These are phyloP conservation scores for Zygosaccharomyces sapae DNA, from an alignment of 1,139 yeast genomes.

Conservation along the genomic window DNA sequence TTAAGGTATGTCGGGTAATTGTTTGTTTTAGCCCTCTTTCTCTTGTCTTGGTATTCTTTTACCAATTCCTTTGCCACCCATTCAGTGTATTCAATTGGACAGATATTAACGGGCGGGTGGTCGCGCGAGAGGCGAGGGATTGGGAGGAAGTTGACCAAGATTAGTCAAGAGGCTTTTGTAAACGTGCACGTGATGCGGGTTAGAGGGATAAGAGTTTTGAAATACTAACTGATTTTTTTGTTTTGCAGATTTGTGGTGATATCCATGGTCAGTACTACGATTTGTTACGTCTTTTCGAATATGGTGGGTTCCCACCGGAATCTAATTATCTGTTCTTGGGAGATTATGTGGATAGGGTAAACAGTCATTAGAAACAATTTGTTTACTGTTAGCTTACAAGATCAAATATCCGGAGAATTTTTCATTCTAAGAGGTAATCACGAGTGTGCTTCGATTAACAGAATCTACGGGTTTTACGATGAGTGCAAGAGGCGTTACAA, in stretches of 20 bases:
- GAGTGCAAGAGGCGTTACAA: slow-evolving; percentile 97
- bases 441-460: slow-evolving; percentile 94
- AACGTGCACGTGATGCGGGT: neutral
- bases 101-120: neutral
- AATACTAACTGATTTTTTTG: neutral
- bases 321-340: slow-evolving; percentile 93
- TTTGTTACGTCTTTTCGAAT: slow-evolving; percentile 87
- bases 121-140: neutral
- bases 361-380: slow-evolving; percentile 91
- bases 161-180: neutral
- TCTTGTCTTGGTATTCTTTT: neutral
- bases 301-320: slow-evolving; percentile 99
- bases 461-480: slow-evolving; percentile 96
- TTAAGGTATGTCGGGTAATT: slow-evolving; percentile 54
- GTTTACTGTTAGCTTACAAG: slow-evolving; percentile 87
- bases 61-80: slow-evolving; percentile 6
- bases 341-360: slow-evolving; percentile 98
- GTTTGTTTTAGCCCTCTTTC: neutral
- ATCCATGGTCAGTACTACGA: slow-evolving; percentile 98
- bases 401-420: slow-evolving; percentile 97
- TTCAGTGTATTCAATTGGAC: slow-evolving; percentile 1
- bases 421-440: slow-evolving; percentile 94
- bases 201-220: neutral
- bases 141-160: neutral
- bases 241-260: slow-evolving; percentile 66